Evolutionary conservation across 2,329 filamentous ascomycete genomes (phyloP).

Genomic region (Diaporthe nobilis): DNA sequence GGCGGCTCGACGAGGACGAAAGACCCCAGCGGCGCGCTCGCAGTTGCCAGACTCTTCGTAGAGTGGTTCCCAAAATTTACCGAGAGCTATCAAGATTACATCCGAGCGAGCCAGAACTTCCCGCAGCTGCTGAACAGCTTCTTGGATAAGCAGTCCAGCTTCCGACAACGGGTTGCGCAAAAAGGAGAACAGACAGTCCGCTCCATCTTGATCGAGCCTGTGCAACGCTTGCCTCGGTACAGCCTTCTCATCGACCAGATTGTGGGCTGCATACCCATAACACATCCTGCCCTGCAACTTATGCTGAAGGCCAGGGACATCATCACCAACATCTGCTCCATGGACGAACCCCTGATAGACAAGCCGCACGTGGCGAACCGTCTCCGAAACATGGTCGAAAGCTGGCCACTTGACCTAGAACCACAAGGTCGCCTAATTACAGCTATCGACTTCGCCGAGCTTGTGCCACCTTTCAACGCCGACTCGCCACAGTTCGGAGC

Average conservation of each 20-base stretch:
- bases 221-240: constrained; percentile 94
- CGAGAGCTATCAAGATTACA: constrained; percentile 92
- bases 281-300: constrained; percentile 85
- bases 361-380: constrained; percentile 82
- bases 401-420: constrained; percentile 80
- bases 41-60: constrained; percentile 84
- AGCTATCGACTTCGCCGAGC: constrained; percentile 84
- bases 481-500: constrained; percentile 57
- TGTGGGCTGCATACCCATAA: constrained; percentile 84
- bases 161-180: constrained; percentile 83
- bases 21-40: constrained; percentile 83
- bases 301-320: constrained; percentile 93
- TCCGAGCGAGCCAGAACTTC: constrained; percentile 90
- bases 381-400: constrained; percentile 81
- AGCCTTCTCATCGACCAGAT: constrained; percentile 98
- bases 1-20: constrained; percentile 64
- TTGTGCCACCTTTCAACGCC: constrained; percentile 76
- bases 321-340: constrained; percentile 95
- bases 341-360: constrained; percentile 80
- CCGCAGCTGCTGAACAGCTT: constrained; percentile 85
- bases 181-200: constrained; percentile 92
- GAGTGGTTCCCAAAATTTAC: constrained; percentile 96
- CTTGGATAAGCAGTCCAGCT: constrained; percentile 84
- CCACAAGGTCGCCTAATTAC: constrained; percentile 84
- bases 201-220: constrained; percentile 94